phyloP scores from a whole-genome alignment of 306 rosid species.

The Cucurbita argyrosperma region DNA sequence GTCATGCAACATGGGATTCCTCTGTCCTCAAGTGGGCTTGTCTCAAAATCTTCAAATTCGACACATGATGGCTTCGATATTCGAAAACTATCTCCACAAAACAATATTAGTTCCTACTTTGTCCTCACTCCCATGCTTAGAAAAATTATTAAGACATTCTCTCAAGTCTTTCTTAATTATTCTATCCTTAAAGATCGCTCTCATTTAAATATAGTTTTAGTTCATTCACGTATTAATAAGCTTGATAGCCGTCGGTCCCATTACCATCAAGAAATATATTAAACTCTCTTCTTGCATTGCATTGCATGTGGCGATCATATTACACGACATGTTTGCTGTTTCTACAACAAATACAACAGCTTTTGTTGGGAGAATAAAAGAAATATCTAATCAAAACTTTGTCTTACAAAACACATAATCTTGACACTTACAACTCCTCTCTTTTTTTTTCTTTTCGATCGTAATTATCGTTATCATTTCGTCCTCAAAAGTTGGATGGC shows the following conservation, averaged over 20 bases:
- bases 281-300: background rate
- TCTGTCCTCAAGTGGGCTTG: too few species aligned
- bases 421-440: background rate
- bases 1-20: too few species aligned
- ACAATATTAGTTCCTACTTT: too few species aligned
- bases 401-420: background rate
- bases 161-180: too few species aligned
- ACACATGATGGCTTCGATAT: too few species aligned
- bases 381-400: constrained; percentile 1
- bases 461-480: background rate
- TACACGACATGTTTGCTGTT: constrained; percentile 3
- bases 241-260: background rate
- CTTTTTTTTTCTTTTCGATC: background rate
- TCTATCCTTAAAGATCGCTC: too few species aligned
- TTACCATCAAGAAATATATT: background rate
- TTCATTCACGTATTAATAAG: too few species aligned
- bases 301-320: constrained; percentile 2
- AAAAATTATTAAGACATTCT: too few species aligned
- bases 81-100: too few species aligned
- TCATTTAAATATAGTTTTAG: too few species aligned
- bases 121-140: too few species aligned
- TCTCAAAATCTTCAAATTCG: too few species aligned
- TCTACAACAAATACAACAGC: constrained; percentile 3
- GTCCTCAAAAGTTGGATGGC: background rate
- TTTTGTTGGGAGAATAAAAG: background rate